Base-by-base conservation (phyloP, 148 eudicot species). In the Chenopodium quinoa region DNA sequence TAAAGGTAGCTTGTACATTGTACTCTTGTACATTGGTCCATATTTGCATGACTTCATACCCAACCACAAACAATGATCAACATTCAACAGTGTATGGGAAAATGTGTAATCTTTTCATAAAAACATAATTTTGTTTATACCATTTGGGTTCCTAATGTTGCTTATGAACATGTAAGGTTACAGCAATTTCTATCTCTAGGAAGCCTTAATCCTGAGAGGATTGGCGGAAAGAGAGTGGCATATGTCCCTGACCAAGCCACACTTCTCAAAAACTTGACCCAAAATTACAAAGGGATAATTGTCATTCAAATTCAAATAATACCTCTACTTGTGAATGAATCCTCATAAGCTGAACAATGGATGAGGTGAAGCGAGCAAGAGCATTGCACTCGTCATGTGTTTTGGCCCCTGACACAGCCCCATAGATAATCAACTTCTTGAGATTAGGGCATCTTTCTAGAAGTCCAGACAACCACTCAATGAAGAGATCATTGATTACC, bases 401-500 rank as follows among this genome's bases (percentile, higher is more conserved):
- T 86, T 91, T 90, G 82, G 89, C 79, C 74, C 92, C 94, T 31
- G 99, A 96, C n/a, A 92, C 91, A 27, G 85, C 81, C 71, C 97
- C 98, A 67, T 89, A 85, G 75, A 96, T 89, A 34, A 90, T 85
- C 90, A 94, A 82, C 85, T 84, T 93, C 89, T 77, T 84, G 22
- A 96, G 94, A 79, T 86, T 84, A 22, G 97, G 98, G 87, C 99
- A 96, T 85, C 89, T 88, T 73, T 89, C 88, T 29, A 95, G 81
- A 71, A 95, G 79, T 68, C 84, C 90, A 77, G 88, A 90, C 17
- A 95, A 89, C 91, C 94, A 92, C 10, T 79, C 83, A 31, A 90
- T 88, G 86, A 93, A 95, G 27, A 86, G 81, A 82, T 91, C 93
- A 75, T 73, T 87, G 75, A 95, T 86, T 22, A 86, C 86, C 4